Base-by-base conservation (phyloP, 768 basidiomycete species). In the Podaxis rugospora region DNA sequence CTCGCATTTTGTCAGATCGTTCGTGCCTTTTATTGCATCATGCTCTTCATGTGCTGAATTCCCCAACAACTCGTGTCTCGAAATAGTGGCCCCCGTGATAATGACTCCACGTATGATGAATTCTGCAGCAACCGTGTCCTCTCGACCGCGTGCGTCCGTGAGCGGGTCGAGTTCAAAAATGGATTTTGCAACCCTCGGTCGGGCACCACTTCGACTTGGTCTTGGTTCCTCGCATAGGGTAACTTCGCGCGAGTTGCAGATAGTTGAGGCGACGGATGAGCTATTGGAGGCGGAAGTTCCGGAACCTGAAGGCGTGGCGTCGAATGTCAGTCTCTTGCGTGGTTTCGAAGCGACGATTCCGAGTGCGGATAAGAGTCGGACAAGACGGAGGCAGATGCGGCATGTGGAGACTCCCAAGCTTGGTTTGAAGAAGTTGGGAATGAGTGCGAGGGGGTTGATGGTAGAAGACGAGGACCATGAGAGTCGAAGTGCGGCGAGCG, bases 331-430 rank as follows among this genome's bases (percentile, higher is more conserved):
- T 67, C 79, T 98, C 36, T 76, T 97, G 44, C 85, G 89, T 49
- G 96, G 96, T 0, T 98, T 98, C 74, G 90, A 92, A 68, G 96
- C 96, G 16, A 98, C 96, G 1, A 90, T 97, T 46, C 96, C 96
- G 11, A 91, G 90, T 69, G 85, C 95, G 40, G 90, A 93, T 66
- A 83, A 86, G 69, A 82, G 92, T 57, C 87, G 90, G 63, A 78
- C 84, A 13, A 79, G 94, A 62, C 74, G 95, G 64, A 75, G 93
- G 61, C 88, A 92, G 71, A 85, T 90, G 73, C 80, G 95, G 61
- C 90, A 87, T 66, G 84, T 92, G 13, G 89, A 93, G 2, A 83
- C 87, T 11, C 88, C 87, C 28, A 81, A 80, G 66, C 76, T 92
- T 46, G 93, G 95, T 1, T 71, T 95, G 65, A 92, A 88, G 80